Base-by-base conservation (phyloP, 2,329 filamentous ascomycete genomes). In the Nigrospora oryzae region DNA sequence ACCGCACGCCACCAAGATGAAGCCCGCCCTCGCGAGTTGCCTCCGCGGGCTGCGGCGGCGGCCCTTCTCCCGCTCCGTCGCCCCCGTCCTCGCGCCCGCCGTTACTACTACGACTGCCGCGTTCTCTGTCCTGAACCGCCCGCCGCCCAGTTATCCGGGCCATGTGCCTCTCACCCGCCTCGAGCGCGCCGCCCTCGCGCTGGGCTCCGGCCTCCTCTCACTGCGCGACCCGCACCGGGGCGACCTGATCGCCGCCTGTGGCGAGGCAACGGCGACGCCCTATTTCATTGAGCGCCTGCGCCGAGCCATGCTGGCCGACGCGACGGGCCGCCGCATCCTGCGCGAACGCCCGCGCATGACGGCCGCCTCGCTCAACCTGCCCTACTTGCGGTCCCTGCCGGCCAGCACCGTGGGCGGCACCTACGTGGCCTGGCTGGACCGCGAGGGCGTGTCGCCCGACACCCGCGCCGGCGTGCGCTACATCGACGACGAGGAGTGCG, bases 221-320 rank as follows among this genome's bases (percentile, higher is more conserved):
- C 69, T 85, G 42, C 55, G 89, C 4, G 81, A 96, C 57, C 91
- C 91, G 1, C 79, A 86, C 58, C 79, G 93, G 56, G 88, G 81
- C 63, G 93, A 98, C 69, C 81, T 98, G 53, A 94, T 98, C 56
- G 93, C 93, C 32, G 80, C 89, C 32, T 79, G 95, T n/a, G 91
- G 90, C 60, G 93, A 98, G 73, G 83, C 90, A 28, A 97, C 93
- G 3, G 89, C 90, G 17, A 89, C 90, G 11, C 93, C 93, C 12
- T 95, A 89, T 75, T 96, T 97, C 70, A 90, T 96, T 65, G 81
- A 87, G 66, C 86, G 88, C 46, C 86, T 98, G 16, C 89, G 89
- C 53, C 80, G 91, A 61, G 87, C 85, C 51, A 98, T 98, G 93
- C 86, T 98, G 44, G 70, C 80, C 28, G 73, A 83, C 52, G 75